Percentiles rank a stretch among this genome's conserved stretches.
Evolutionary conservation across 352 stramenopile species (phyloP).

Genomic region (Globisporangium alternatum): DNA sequence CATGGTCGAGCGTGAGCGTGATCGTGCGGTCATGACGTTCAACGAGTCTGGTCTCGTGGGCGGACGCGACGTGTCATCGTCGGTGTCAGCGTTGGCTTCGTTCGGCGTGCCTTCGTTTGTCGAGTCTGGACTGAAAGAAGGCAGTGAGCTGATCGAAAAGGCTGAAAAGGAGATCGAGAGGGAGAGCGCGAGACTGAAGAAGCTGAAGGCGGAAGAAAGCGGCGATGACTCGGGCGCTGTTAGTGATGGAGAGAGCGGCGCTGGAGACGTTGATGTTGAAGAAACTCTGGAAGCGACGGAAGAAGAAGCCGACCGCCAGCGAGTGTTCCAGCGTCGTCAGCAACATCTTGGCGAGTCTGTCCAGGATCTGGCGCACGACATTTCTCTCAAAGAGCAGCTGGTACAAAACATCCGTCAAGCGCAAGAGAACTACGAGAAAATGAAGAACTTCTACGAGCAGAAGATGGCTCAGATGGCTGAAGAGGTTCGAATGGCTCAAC

Average conservation of each 20-base stretch:
- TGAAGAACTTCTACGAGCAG: conserved; percentile 83
- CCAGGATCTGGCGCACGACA: conserved; percentile 76
- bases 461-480: conserved; percentile 84
- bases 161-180: conserved; percentile 78
- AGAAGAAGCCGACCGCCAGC: conserved; percentile 74
- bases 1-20: conserved; percentile 54
- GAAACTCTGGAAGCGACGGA: conserved; percentile 39
- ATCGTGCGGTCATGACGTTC: conserved; percentile 52
- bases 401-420: conserved; percentile 74
- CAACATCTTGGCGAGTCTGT: conserved; percentile 77
- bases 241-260: conserved; percentile 32
- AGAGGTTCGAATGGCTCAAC: conserved; percentile 56
- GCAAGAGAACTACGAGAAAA: conserved; percentile 80
- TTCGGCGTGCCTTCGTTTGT: conserved; percentile 39
- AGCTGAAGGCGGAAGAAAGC: conserved; percentile 53
- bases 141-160: conserved; percentile 59
- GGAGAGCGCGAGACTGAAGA: conserved; percentile 73
- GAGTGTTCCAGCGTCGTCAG: conserved; percentile 81
- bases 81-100: conserved; percentile 16
- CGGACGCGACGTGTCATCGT: conserved; percentile 14
- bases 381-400: conserved; percentile 85
- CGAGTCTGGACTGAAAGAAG: conserved; percentile 52
- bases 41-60: conserved; percentile 14
- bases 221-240: conserved; percentile 34
- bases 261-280: conserved; percentile 24